phyloP scores from a whole-genome alignment of 306 rosid species.

The Vigna hirtella region DNA sequence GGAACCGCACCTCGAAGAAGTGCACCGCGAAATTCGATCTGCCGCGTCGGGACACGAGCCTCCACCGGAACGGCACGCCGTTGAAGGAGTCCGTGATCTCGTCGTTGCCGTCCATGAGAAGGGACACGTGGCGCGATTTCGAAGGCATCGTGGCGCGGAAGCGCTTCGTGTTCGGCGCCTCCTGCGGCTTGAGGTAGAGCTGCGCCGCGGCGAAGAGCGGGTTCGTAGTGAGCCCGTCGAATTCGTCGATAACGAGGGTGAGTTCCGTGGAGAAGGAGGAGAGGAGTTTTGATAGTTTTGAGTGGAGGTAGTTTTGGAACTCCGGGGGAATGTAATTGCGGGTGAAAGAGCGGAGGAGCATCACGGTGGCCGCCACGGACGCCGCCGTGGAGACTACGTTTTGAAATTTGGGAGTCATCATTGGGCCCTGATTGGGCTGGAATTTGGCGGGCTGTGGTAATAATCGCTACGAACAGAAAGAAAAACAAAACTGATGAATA shows the following conservation, averaged over 20 bases:
- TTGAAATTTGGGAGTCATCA: constrained; percentile 16
- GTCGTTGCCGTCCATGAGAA: constrained; percentile 34
- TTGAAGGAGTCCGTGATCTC: constrained; percentile 47
- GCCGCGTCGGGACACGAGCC: constrained; percentile 24
- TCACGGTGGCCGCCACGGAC: constrained; percentile 44
- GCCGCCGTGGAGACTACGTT: constrained; percentile 46
- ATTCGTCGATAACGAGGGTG: constrained; percentile 49
- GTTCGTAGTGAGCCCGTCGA: constrained; percentile 41
- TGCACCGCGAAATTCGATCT: constrained; percentile 14
- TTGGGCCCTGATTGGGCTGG: not conserved
- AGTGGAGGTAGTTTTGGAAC: constrained; percentile 33
- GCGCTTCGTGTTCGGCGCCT: constrained; percentile 29
- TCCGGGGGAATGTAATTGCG: constrained; percentile 47
- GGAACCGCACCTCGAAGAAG: constrained; percentile 43
- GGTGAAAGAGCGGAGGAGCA: constrained; percentile 49
- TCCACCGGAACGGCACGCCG: constrained; percentile 45
- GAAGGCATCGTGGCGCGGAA: constrained; percentile 43
- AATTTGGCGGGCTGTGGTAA: not conserved
- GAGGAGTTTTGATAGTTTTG: constrained; percentile 5
- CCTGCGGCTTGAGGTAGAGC: constrained; percentile 44
- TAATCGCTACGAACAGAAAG: not conserved
- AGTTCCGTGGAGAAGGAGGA: constrained; percentile 41
- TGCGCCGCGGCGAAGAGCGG: constrained; percentile 50
- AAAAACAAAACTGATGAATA: not conserved
- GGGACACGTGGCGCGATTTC: constrained; percentile 33